Conservation (phyloP, 495 filamentous ascomycete species). For the Podospora comata region DNA sequence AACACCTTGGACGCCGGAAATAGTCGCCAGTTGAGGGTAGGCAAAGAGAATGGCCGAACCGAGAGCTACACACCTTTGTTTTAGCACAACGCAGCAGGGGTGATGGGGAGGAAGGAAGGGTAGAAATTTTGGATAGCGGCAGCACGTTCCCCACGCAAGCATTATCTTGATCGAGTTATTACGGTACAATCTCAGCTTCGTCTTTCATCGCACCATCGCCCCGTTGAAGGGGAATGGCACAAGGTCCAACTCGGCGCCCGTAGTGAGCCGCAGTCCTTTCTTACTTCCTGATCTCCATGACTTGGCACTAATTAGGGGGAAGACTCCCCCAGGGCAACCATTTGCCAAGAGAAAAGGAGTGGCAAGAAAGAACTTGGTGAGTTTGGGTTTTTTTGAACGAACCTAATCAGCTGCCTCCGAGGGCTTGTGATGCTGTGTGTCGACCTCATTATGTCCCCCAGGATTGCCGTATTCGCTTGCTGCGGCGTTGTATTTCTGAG, state of each 20-base stretch:
- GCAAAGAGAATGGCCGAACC: constrained; percentile 75
- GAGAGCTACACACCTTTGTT: constrained; percentile 52
- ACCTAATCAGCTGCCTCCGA: constrained; percentile 20
- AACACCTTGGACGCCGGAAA: constrained; percentile 70
- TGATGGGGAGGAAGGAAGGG: constrained; percentile 27
- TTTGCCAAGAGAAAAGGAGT: constrained; percentile 9
- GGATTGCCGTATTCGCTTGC: constrained; percentile 8
- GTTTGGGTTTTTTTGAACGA: constrained; percentile 28
- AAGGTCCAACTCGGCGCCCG: constrained; percentile 67
- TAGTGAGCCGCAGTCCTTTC: constrained; percentile 68
- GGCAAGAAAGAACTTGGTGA: constrained; percentile 22
- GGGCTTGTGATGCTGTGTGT: not conserved
- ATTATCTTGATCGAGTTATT: constrained; percentile 93
- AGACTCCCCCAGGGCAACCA: not conserved
- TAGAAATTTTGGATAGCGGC: constrained; percentile 57
- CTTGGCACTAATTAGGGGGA: not conserved
- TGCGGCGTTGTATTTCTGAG: not conserved
- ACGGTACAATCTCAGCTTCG: constrained; percentile 89
- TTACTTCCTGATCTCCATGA: not conserved
- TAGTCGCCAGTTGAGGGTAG: constrained; percentile 76
- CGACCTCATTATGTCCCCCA: not conserved
- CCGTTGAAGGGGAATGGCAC: constrained; percentile 45
- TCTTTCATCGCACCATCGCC: constrained; percentile 40
- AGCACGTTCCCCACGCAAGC: constrained; percentile 92
- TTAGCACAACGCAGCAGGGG: constrained; percentile 21